phyloP scores from a whole-genome alignment of 2,329 filamentous ascomycete genomes.

The Cladosporium colombiae region DNA sequence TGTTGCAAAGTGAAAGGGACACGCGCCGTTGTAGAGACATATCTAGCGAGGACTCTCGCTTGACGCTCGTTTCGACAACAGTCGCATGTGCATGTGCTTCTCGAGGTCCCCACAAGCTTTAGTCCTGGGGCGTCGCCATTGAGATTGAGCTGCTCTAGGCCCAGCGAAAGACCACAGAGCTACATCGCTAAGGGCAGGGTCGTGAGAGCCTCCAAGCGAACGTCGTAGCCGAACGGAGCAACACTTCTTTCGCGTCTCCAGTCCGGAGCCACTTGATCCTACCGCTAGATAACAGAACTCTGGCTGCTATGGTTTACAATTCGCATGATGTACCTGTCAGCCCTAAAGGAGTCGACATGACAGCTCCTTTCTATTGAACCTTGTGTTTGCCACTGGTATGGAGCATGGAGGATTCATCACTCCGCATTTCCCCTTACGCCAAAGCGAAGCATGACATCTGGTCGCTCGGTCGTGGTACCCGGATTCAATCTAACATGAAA shows the following conservation, averaged over 20 bases:
- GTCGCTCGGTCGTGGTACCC: not conserved
- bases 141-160: not conserved
- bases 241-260: not conserved
- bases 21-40: not conserved
- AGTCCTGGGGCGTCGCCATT: not conserved
- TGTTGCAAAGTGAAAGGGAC: not conserved
- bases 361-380: not conserved
- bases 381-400: not conserved
- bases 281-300: not conserved
- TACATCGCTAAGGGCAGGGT: not conserved
- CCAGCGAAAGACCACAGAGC: not conserved
- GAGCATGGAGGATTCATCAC: not conserved
- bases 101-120: not conserved
- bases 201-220: not conserved
- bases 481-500: not conserved
- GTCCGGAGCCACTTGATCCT: not conserved
- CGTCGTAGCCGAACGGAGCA: not conserved
- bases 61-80: not conserved
- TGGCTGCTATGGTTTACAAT: not conserved
- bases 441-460: not conserved
- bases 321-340: not conserved
- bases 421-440: not conserved
- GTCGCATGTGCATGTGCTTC: not conserved
- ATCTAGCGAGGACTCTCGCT: not conserved
- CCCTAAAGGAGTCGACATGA: not conserved